Conservation (phyloP, 148 eudicot species). For the Oxyria digyna region DNA sequence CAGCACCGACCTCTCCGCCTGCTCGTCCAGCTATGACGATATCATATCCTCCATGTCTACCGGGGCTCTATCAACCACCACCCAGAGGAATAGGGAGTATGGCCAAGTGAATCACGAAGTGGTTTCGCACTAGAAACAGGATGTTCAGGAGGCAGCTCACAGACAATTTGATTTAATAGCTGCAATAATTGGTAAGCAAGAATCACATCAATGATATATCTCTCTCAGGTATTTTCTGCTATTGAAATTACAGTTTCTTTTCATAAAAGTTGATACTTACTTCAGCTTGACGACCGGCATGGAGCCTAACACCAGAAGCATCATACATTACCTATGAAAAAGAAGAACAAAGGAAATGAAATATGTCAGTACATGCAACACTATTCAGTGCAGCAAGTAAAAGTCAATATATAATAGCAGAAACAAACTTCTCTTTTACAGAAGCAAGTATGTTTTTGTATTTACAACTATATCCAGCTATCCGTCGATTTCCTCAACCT, state of each 20-base stretch:
- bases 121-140: slow-evolving; percentile 57
- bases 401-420: background rate
- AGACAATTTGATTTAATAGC: slow-evolving; percentile 35
- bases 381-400: no score
- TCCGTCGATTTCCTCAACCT: no score
- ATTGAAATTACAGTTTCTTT: background rate
- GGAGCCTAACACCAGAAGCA: slow-evolving; percentile 74
- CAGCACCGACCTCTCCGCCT: no score
- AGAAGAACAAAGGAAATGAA: background rate
- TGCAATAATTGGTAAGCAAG: no score
- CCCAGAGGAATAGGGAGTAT: no score
- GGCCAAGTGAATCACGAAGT: slow-evolving; percentile 61
- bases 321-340: slow-evolving; percentile 58
- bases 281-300: slow-evolving; percentile 88
- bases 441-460: background rate
- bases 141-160: slow-evolving; percentile 74
- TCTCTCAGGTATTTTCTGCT: background rate
- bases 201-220: no score
- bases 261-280: slow-evolving; percentile 24
- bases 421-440: background rate
- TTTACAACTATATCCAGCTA: background rate
- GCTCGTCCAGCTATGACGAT: no score
- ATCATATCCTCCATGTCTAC: no score
- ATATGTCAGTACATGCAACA: no score
- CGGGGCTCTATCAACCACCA: no score